These are phyloP conservation scores for Candida awuae DNA, from an alignment of 805 yeast genomes.

Conservation along the genomic window DNA sequence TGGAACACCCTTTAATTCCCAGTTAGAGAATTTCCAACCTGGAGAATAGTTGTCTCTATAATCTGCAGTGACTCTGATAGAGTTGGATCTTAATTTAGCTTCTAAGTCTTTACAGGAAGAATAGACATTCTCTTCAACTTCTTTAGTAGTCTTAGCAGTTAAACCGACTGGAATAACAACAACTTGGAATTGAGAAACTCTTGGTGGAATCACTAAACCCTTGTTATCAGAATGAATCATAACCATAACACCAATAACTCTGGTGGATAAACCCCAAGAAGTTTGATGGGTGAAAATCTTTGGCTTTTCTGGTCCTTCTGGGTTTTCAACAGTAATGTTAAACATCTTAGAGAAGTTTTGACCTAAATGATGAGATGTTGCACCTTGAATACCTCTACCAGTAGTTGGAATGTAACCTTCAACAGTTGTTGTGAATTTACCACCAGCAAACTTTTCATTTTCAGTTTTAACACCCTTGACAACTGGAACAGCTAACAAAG, in stretches of 20 bases:
- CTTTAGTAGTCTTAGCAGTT: constrained; percentile 76
- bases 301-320: constrained; percentile 80
- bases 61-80: constrained; percentile 74
- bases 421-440: constrained; percentile 86
- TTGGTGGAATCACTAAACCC: constrained; percentile 96
- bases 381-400: constrained; percentile 99
- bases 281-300: constrained; percentile 89
- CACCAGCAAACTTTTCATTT: constrained; percentile 98
- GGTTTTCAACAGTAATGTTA: constrained; percentile 90
- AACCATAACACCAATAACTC: constrained; percentile 98
- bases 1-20: constrained; percentile 95
- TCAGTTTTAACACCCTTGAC: constrained; percentile 92
- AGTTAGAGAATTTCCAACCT: constrained; percentile 97
- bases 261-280: constrained; percentile 98
- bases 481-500: constrained; percentile 94
- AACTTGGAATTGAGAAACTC: constrained; percentile 88
- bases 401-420: constrained; percentile 98
- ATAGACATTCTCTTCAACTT: constrained; percentile 60
- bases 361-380: constrained; percentile 95
- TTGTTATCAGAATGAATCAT: constrained; percentile 98
- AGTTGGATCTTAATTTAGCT: constrained; percentile 46
- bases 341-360: constrained; percentile 99
- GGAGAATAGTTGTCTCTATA: constrained; percentile 92
- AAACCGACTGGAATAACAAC: constrained; percentile 94
- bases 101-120: constrained; percentile 68